Percentiles rank a stretch among this genome's conserved stretches.
Evolutionary conservation across 23 red algal species (phyloP).

Genomic region (Gracilaria domingensis): DNA sequence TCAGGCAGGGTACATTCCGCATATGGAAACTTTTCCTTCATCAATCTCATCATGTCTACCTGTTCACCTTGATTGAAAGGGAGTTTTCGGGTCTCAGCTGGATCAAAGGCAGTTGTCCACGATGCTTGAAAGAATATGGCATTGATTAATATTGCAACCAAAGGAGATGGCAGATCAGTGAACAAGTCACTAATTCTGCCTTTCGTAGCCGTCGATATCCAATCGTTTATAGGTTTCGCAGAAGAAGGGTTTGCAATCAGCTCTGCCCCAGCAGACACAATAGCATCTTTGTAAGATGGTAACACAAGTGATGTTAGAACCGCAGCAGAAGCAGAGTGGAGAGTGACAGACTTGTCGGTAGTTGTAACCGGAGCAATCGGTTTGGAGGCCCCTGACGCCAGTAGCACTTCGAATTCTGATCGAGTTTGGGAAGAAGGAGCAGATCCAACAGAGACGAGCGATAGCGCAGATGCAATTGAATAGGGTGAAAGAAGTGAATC

Average conservation of each 20-base stretch:
- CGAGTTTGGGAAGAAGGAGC: not conserved
- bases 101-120: conserved; percentile 52
- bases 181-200: conserved; percentile 37
- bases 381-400: conserved; percentile 1
- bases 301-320: conserved; percentile 25
- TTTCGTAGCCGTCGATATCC: conserved; percentile 26
- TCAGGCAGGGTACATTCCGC: conserved; percentile 8
- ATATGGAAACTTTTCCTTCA: conserved; percentile 16
- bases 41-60: conserved; percentile 31
- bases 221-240: conserved; percentile 26
- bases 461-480: conserved; percentile 41
- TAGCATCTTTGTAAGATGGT: not conserved
- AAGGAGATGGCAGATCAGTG: not conserved
- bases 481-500: conserved; percentile 43
- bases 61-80: conserved; percentile 14
- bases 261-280: conserved; percentile 14
- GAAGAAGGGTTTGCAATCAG: conserved; percentile 5
- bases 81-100: not conserved
- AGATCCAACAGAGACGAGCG: conserved; percentile 32
- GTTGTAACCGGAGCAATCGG: conserved; percentile 15
- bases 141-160: conserved; percentile 57
- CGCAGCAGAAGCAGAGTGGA: not conserved
- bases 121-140: conserved; percentile 55
- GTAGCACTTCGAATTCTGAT: not conserved
- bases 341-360: conserved; percentile 24